Evolutionary conservation across 805 yeast species (phyloP).

Genomic region (Nematodospora valgi): DNA sequence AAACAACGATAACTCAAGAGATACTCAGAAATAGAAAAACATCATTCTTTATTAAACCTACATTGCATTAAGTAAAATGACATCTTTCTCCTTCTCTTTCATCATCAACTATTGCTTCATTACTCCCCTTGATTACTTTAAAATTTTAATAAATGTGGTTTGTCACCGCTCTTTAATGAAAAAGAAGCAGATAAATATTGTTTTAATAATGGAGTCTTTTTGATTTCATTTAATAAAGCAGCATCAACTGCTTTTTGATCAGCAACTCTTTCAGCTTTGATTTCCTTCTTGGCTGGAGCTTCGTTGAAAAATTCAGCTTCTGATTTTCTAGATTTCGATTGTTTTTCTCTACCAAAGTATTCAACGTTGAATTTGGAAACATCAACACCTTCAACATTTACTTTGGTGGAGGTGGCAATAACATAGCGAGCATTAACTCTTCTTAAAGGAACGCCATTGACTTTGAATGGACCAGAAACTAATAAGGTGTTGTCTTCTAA

Average conservation of each 20-base stretch:
- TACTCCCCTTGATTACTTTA: conserved; percentile 49
- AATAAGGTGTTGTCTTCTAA: conserved; percentile 97
- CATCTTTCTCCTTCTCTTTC: too few species aligned
- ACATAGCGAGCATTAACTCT: conserved; percentile 98
- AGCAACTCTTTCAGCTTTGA: conserved; percentile 89
- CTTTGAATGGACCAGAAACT: conserved; percentile 99
- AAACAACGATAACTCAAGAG: too few species aligned
- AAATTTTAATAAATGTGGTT: conserved; percentile 96
- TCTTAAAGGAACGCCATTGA: conserved; percentile 99
- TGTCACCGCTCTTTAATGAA: conserved; percentile 98
- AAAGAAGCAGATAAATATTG: conserved; percentile 94
- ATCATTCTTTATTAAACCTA: too few species aligned
- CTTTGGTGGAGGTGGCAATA: conserved; percentile 95
- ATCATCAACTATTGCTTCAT: too few species aligned
- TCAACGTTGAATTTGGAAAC: conserved; percentile 88
- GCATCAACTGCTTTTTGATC: conserved; percentile 97
- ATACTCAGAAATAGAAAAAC: too few species aligned
- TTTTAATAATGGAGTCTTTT: conserved; percentile 95
- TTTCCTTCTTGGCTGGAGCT: conserved; percentile 72
- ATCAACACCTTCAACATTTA: conserved; percentile 74
- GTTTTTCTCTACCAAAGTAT: conserved; percentile 95
- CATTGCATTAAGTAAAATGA: too few species aligned
- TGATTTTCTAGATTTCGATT: conserved; percentile 76
- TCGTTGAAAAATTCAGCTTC: conserved; percentile 91
- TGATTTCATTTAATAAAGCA: conserved; percentile 87